Percentiles rank a stretch among this genome's conserved stretches.
phyloP scores from a whole-genome alignment of 2,329 filamentous ascomycete genomes.

The Pseudogymnoascus sp. region DNA sequence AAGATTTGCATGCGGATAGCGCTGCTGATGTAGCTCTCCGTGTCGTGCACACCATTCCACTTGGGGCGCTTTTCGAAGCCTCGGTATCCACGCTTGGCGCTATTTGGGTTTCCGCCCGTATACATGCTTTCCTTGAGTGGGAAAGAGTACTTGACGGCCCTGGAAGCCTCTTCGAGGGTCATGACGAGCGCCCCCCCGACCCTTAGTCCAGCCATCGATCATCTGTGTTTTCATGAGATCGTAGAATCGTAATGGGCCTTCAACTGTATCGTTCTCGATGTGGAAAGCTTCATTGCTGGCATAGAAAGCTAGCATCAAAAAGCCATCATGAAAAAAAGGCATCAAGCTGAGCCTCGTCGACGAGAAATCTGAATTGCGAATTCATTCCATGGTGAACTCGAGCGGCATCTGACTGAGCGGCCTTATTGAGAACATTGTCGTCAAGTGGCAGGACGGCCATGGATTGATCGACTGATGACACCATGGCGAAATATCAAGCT shows the following conservation, averaged over 20 bases:
- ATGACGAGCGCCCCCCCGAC: too few relatives aligned
- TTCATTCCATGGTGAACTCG: background rate
- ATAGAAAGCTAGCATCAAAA: too few relatives aligned
- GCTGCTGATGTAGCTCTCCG: background rate
- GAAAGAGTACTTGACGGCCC: too few relatives aligned
- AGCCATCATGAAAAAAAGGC: too few relatives aligned
- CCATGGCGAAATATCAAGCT: background rate
- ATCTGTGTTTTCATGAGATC: too few relatives aligned
- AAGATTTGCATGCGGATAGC: background rate
- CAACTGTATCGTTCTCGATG: too few relatives aligned
- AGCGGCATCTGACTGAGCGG: background rate
- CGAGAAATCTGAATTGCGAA: background rate
- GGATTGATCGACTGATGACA: background rate
- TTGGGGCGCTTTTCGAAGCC: background rate
- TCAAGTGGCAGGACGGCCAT: background rate
- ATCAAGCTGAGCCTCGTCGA: background rate
- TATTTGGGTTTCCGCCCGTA: background rate
- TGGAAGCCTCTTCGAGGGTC: too few relatives aligned
- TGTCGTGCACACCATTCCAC: background rate
- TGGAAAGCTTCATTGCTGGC: too few relatives aligned
- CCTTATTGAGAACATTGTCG: background rate
- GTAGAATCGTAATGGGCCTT: too few relatives aligned
- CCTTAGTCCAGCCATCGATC: too few relatives aligned
- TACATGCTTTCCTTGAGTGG: background rate
- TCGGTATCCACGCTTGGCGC: background rate